Conservation (phyloP, 1,139 yeast species). For the Candida anutae region DNA sequence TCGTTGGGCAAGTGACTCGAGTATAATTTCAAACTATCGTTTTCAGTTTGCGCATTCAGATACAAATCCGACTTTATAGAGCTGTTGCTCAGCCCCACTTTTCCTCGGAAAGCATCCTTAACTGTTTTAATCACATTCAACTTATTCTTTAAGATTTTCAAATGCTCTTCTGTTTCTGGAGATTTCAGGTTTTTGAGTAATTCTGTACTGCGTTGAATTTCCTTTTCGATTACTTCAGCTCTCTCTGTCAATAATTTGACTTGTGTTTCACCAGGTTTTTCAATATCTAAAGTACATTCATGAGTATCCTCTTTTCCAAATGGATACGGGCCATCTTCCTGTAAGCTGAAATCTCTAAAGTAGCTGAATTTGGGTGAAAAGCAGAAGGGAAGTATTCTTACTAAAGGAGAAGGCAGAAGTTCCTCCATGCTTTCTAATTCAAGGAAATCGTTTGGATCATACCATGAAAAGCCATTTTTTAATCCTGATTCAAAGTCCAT, state of each 20-base stretch:
- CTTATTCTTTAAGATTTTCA: conserved; percentile 24
- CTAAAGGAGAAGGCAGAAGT: conserved; percentile 44
- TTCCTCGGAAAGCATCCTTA: conserved; percentile 12
- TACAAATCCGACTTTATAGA: conserved; percentile 5
- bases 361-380: conserved; percentile 73
- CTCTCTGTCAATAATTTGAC: conserved; percentile 33
- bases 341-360: conserved; percentile 50
- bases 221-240: conserved; percentile 35
- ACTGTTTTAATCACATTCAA: conserved; percentile 17
- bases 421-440: conserved; percentile 57
- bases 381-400: conserved; percentile 57
- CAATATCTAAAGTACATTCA: conserved; percentile 53
- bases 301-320: conserved; percentile 69
- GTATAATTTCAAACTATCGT: background rate
- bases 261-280: conserved; percentile 50
- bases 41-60: background rate
- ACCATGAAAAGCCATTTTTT: conserved; percentile 58
- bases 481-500: conserved; percentile 8
- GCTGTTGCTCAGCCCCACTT: conserved; percentile 7
- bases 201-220: conserved; percentile 24
- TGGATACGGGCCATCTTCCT: conserved; percentile 46
- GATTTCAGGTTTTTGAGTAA: conserved; percentile 13
- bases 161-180: conserved; percentile 9
- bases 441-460: conserved; percentile 71
- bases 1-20: conserved; percentile 8